These are phyloP conservation scores for Xylariaceae sp. DNA, from an alignment of 2,329 filamentous ascomycete genomes.

Conservation along the genomic window DNA sequence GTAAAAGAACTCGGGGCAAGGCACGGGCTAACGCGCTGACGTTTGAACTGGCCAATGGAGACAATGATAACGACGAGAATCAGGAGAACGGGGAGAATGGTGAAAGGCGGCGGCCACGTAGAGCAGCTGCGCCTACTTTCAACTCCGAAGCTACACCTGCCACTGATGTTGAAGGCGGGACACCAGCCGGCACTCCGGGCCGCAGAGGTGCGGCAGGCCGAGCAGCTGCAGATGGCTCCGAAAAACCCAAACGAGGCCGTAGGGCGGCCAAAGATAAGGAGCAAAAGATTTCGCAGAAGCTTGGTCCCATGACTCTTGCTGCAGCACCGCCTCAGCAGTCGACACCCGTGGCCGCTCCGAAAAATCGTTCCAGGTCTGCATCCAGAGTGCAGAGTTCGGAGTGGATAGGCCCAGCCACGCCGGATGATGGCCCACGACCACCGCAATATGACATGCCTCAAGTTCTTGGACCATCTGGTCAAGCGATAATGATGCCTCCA, in stretches of 20 bases:
- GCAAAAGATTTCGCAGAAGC: constrained; percentile 34
- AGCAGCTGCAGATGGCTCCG: constrained; percentile 37
- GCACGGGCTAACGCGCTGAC: constrained; percentile 61
- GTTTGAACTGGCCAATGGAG: constrained; percentile 60
- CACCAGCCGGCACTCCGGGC: constrained; percentile 54
- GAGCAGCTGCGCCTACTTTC: constrained; percentile 68
- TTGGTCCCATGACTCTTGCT: constrained; percentile 41
- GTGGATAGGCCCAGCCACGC: constrained; percentile 32
- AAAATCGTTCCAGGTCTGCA: constrained; percentile 52
- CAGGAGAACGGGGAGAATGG: constrained; percentile 57
- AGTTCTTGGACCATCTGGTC: constrained; percentile 38
- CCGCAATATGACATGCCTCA: constrained; percentile 43
- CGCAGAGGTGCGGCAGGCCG: constrained; percentile 45
- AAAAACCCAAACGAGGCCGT: constrained; percentile 43
- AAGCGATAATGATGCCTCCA: constrained; percentile 34
- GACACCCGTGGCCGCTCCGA: constrained; percentile 29
- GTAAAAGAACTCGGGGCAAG: constrained; percentile 56
- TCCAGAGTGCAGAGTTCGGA: constrained; percentile 48
- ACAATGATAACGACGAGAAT: constrained; percentile 53
- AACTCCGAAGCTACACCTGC: constrained; percentile 56
- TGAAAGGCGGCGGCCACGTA: constrained; percentile 57
- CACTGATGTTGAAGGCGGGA: constrained; percentile 57
- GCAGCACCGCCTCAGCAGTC: constrained; percentile 36
- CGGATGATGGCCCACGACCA: constrained; percentile 37
- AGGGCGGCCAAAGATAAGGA: constrained; percentile 36